Evolutionary conservation across 768 basidiomycete species (phyloP).

Genomic region (Termitomyces sp.): DNA sequence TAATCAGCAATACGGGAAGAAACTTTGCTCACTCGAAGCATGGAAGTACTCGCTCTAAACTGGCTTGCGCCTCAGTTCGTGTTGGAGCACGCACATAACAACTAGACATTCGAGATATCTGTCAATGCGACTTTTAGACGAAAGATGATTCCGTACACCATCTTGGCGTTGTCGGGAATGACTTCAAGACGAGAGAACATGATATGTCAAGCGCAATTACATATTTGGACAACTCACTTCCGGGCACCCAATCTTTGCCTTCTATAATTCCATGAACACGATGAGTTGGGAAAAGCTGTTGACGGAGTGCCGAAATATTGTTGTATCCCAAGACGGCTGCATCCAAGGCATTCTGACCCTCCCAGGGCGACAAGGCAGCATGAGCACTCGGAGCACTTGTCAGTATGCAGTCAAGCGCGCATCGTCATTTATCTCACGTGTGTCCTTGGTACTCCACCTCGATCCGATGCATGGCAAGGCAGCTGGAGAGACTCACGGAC

Average conservation of each 20-base stretch:
- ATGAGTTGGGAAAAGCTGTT: conserved; percentile 73
- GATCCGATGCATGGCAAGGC: conserved; percentile 56
- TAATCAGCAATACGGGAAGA: neutral
- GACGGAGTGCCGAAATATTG: conserved; percentile 72
- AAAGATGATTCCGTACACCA: conserved; percentile 40
- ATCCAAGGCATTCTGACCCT: conserved; percentile 78
- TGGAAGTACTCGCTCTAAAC: conserved; percentile 53
- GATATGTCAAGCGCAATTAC: neutral
- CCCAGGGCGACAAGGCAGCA: conserved; percentile 78
- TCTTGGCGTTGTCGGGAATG: conserved; percentile 76
- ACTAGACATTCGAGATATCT: conserved; percentile 21
- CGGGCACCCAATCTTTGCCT: conserved; percentile 71
- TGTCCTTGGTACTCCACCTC: conserved; percentile 67
- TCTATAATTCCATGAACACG: conserved; percentile 78
- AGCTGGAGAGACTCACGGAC: conserved; percentile 59
- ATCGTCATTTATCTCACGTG: conserved; percentile 39
- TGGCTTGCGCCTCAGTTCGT: conserved; percentile 50
- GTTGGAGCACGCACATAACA: conserved; percentile 74
- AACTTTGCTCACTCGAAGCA: conserved; percentile 36
- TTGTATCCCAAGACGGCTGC: conserved; percentile 85
- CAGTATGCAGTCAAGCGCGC: neutral
- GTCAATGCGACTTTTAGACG: neutral
- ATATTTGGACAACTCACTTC: conserved; percentile 37
- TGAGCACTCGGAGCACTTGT: conserved; percentile 49
- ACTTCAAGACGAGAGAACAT: conserved; percentile 34